A percentile compares a stretch with the other conserved stretches of the same genome.
Evolutionary conservation across 768 basidiomycete genomes (phyloP).

Genomic region (Suillus subluteus): DNA sequence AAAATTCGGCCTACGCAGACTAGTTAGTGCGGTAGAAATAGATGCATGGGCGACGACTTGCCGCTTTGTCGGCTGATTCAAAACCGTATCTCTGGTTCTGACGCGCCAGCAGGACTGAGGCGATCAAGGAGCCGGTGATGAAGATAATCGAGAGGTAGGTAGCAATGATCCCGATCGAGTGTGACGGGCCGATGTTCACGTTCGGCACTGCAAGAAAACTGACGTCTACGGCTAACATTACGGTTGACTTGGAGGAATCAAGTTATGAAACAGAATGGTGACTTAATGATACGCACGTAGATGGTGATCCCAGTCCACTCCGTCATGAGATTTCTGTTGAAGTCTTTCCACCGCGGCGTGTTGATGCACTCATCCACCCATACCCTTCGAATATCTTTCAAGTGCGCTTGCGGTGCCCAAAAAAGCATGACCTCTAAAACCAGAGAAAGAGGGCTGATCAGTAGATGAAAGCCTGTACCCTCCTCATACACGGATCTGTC

Average conservation of each 20-base stretch:
- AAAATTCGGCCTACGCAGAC: conserved; percentile 29
- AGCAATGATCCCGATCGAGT: conserved; percentile 30
- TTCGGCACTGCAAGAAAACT: conserved; percentile 58
- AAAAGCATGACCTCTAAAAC: conserved; percentile 11
- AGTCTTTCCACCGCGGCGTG: conserved; percentile 41
- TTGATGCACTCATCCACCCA: conserved; percentile 27
- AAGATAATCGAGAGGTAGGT: conserved; percentile 43
- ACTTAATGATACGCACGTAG: conserved; percentile 38
- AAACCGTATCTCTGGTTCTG: conserved; percentile 37
- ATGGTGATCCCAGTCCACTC: conserved; percentile 55
- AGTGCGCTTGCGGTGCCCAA: conserved; percentile 11
- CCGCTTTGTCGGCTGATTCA: conserved; percentile 31
- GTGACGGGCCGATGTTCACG: conserved; percentile 26
- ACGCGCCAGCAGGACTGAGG: conserved; percentile 39
- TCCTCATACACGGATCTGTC: conserved; percentile 12
- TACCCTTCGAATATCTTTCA: conserved; percentile 5
- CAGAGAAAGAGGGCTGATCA: background rate
- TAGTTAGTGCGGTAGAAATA: background rate
- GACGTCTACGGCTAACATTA: conserved; percentile 56
- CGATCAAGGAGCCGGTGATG: conserved; percentile 39
- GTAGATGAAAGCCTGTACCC: conserved; percentile 4
- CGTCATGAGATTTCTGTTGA: conserved; percentile 43
- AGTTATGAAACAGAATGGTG: background rate
- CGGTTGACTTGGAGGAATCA: conserved; percentile 42
- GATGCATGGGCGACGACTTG: conserved; percentile 17